Percentiles rank a stretch among this genome's conserved stretches.
Evolutionary conservation across 2,329 filamentous ascomycete genomes (phyloP).

Genomic region (Claviceps pazoutovae): DNA sequence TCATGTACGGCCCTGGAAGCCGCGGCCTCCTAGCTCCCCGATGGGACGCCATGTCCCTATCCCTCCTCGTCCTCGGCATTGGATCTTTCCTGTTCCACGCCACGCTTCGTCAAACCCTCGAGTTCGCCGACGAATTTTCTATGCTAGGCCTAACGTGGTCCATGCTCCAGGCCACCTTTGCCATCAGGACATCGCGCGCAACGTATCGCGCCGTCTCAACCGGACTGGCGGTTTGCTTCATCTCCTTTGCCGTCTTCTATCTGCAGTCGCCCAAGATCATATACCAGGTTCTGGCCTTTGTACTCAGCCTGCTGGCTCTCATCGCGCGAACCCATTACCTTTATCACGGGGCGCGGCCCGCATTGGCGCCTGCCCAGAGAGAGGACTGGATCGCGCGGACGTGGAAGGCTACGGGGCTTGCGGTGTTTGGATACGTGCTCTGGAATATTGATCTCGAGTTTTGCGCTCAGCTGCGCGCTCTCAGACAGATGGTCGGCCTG

Average conservation of each 20-base stretch:
- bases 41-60: slow-evolving; percentile 27
- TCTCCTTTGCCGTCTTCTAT: slow-evolving; percentile 28
- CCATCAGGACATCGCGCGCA: slow-evolving; percentile 26
- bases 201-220: slow-evolving; percentile 19
- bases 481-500: slow-evolving; percentile 32
- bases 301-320: slow-evolving; percentile 18
- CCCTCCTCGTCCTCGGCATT: slow-evolving; percentile 27
- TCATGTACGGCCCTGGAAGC: slow-evolving; percentile 20
- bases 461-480: slow-evolving; percentile 31
- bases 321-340: slow-evolving; percentile 22
- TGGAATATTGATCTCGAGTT: slow-evolving; percentile 44
- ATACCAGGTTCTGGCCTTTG: slow-evolving; percentile 27
- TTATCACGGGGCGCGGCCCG: slow-evolving; percentile 16
- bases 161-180: slow-evolving; percentile 35
- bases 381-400: slow-evolving; percentile 14
- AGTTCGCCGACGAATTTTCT: slow-evolving; percentile 42
- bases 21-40: slow-evolving; percentile 17
- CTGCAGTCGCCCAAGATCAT: slow-evolving; percentile 27
- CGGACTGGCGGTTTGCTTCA: slow-evolving; percentile 25
- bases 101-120: slow-evolving; percentile 26
- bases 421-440: slow-evolving; percentile 33
- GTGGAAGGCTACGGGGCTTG: slow-evolving; percentile 18
- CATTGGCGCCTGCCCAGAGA: slow-evolving; percentile 15
- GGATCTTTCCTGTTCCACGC: slow-evolving; percentile 31
- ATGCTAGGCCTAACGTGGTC: slow-evolving; percentile 41